Evolutionary conservation across 2,329 filamentous ascomycete genomes (phyloP).

Genomic region (Neonectria faginata): DNA sequence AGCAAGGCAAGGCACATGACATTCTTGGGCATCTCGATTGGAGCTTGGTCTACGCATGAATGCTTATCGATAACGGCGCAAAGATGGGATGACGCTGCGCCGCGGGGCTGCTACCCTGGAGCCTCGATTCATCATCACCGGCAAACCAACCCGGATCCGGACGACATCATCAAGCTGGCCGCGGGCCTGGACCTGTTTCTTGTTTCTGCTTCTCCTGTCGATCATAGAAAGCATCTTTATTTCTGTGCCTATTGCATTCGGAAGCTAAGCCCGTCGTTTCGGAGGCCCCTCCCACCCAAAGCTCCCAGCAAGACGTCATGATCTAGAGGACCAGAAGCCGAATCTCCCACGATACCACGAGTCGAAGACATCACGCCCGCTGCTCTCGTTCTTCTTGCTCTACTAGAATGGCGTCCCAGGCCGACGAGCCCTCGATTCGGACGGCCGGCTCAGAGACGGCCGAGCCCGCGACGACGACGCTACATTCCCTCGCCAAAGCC

Average conservation of each 20-base stretch:
- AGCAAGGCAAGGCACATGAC: conserved; percentile 29
- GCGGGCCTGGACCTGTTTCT: neutral
- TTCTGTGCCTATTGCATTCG: conserved; percentile 20
- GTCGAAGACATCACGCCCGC: conserved; percentile 39
- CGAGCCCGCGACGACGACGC: conserved; percentile 58
- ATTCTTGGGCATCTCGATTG: conserved; percentile 32
- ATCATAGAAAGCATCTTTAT: conserved; percentile 27
- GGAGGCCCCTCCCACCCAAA: conserved; percentile 25
- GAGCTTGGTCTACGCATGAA: conserved; percentile 15
- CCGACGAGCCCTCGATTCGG: conserved; percentile 47
- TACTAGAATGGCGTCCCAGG: conserved; percentile 43
- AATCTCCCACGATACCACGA: conserved; percentile 40
- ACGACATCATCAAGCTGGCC: conserved; percentile 12
- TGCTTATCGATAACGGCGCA: conserved; percentile 48
- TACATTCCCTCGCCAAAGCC: conserved; percentile 70
- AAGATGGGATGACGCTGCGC: conserved; percentile 37
- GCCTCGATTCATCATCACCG: conserved; percentile 37
- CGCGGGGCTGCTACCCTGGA: conserved; percentile 28
- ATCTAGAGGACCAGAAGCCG: conserved; percentile 50
- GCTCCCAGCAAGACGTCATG: conserved; percentile 46
- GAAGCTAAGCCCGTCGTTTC: conserved; percentile 4
- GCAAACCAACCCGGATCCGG: conserved; percentile 24
- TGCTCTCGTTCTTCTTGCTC: conserved; percentile 30
- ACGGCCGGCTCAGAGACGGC: conserved; percentile 56
- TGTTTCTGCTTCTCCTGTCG: neutral